A percentile compares a stretch with the other conserved stretches of the same genome.
Conservation (phyloP, 1,284 basidiomycete genomes). For the Ganoderma sp. region DNA sequence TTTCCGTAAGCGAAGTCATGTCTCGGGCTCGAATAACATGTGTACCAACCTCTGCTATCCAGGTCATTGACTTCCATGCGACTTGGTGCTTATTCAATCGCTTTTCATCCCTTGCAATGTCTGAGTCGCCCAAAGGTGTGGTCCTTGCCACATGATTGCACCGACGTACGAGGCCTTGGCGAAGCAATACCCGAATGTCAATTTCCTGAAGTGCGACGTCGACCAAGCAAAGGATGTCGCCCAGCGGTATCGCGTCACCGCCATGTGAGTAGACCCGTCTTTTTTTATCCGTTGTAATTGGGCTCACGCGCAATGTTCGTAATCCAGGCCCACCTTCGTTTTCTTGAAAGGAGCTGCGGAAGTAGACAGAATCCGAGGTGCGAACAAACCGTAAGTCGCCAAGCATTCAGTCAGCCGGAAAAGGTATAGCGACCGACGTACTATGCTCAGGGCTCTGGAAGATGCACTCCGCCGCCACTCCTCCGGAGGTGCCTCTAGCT, state of each 20-base stretch:
- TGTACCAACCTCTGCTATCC: neutral
- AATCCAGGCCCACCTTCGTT: conserved; percentile 75
- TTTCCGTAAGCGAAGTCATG: conserved; percentile 55
- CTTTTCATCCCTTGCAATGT: neutral
- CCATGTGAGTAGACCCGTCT: conserved; percentile 58
- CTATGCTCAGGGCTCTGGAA: conserved; percentile 57
- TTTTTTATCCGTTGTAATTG: neutral
- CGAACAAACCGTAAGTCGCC: conserved; percentile 61
- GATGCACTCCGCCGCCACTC: conserved; percentile 59
- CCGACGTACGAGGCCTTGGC: conserved; percentile 72
- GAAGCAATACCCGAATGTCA: conserved; percentile 68
- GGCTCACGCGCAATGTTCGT: neutral
- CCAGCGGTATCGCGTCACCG: conserved; percentile 60
- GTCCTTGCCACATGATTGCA: conserved; percentile 80
- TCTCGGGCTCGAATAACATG: neutral
- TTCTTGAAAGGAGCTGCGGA: conserved; percentile 73
- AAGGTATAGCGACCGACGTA: conserved; percentile 1
- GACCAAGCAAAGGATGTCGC: conserved; percentile 73
- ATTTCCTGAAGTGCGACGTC: conserved; percentile 83
- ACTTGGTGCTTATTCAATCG: conserved; percentile 57
- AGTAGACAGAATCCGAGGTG: conserved; percentile 72
- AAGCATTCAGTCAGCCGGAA: neutral
- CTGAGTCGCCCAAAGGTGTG: conserved; percentile 61
- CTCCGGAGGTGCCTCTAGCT: conserved; percentile 39
- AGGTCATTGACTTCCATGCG: conserved; percentile 87